phyloP scores from a whole-genome alignment of 495 filamentous ascomycete genomes.

The Penicillium fimorum region DNA sequence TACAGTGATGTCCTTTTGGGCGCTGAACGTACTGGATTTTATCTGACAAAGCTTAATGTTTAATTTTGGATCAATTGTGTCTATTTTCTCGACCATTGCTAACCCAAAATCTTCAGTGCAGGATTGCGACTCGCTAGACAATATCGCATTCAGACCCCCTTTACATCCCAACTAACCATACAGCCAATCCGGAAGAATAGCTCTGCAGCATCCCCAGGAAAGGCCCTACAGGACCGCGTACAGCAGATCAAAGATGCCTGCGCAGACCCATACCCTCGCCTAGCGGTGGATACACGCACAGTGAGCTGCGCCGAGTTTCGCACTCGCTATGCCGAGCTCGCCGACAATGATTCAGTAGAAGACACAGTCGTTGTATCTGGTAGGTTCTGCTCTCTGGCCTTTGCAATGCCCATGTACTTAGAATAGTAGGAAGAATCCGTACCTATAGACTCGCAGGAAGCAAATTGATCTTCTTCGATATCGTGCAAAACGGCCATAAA shows the following conservation, averaged over 20 bases:
- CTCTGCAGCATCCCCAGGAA: constrained; percentile 35
- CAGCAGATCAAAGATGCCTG: constrained; percentile 47
- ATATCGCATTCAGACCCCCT: constrained; percentile 10
- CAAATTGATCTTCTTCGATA: constrained; percentile 81
- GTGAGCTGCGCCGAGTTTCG: constrained; percentile 42
- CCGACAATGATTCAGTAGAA: constrained; percentile 48
- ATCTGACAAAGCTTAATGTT: constrained; percentile 18
- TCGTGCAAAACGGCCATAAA: constrained; percentile 65
- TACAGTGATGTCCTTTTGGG: constrained; percentile 72
- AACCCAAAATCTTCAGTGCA: constrained; percentile 28
- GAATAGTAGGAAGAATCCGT: constrained; percentile 63
- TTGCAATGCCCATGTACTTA: constrained; percentile 43
- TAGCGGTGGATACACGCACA: constrained; percentile 29
- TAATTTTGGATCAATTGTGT: constrained; percentile 12
- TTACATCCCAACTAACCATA: constrained; percentile 22
- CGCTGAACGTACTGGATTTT: constrained; percentile 42
- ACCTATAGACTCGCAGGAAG: constrained; percentile 57
- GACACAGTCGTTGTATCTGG: constrained; percentile 44
- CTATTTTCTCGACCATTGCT: constrained; percentile 16
- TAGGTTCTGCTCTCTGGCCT: constrained; percentile 39
- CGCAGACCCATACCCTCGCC: constrained; percentile 53
- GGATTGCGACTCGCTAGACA: constrained; percentile 18
- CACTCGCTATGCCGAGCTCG: constrained; percentile 37
- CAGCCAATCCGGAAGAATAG: constrained; percentile 27
- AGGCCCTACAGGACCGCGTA: constrained; percentile 48